Evolutionary conservation across 2,329 filamentous ascomycete genomes (phyloP).

Genomic region (Ascomycota sp.): DNA sequence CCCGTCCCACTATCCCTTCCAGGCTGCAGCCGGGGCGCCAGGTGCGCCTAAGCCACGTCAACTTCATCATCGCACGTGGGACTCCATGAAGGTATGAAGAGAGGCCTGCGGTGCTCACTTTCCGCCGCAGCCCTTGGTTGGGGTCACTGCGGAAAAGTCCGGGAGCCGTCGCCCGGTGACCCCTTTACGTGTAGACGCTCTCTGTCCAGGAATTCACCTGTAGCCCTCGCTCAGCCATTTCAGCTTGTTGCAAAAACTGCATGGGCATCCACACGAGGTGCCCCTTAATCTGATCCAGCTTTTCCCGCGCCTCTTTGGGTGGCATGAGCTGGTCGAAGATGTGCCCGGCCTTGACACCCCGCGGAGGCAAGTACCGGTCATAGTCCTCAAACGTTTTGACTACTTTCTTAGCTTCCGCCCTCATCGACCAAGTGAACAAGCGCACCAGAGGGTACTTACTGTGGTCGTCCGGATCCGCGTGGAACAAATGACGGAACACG

Average conservation of each 20-base stretch:
- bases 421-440: not conserved
- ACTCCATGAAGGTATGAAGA: too few relatives aligned
- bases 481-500: constrained; percentile 59
- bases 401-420: constrained; percentile 9
- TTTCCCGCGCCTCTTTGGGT: constrained; percentile 45
- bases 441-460: constrained; percentile 23
- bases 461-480: constrained; percentile 71
- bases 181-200: constrained; percentile 49
- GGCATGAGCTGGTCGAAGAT: constrained; percentile 63
- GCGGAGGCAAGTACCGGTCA: constrained; percentile 49
- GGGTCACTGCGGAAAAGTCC: too few relatives aligned
- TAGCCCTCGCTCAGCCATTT: constrained; percentile 76
- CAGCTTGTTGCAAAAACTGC: constrained; percentile 58
- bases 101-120: too few relatives aligned
- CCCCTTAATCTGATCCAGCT: constrained; percentile 60
- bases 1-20: too few relatives aligned
- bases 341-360: constrained; percentile 59
- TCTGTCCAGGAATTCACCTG: constrained; percentile 74
- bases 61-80: too few relatives aligned
- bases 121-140: too few relatives aligned
- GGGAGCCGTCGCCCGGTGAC: too few relatives aligned
- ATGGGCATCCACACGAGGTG: constrained; percentile 94
- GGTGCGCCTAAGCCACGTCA: too few relatives aligned
- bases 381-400: constrained; percentile 83
- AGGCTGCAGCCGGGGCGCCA: too few relatives aligned